Conservation (phyloP, 768 basidiomycete species). For the Mycena maculata region DNA sequence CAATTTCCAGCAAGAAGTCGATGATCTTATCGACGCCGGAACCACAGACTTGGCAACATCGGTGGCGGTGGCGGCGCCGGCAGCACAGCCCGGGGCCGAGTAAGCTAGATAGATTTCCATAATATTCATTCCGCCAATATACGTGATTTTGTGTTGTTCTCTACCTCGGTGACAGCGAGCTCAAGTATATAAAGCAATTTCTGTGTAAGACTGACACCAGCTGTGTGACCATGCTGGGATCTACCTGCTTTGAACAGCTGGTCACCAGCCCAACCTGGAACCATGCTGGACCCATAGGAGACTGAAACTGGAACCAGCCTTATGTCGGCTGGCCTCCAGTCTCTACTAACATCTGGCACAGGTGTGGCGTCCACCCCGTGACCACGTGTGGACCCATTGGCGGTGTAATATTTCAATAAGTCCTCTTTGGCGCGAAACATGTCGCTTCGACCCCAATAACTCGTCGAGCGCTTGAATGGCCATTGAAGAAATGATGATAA, state of each 20-base stretch:
- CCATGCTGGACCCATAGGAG: constrained; percentile 10
- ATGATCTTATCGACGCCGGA: constrained; percentile 10
- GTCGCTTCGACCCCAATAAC: too few species aligned
- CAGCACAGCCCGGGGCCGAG: background rate
- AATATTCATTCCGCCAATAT: background rate
- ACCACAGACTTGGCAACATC: background rate
- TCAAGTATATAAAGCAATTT: background rate
- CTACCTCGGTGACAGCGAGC: background rate
- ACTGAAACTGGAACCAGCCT: constrained; percentile 7
- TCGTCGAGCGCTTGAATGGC: too few species aligned
- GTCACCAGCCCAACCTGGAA: background rate
- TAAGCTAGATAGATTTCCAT: background rate
- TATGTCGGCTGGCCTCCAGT: background rate
- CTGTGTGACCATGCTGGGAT: background rate
- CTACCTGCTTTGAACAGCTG: constrained; percentile 6
- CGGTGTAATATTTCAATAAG: too few species aligned
- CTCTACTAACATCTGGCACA: constrained; percentile 1
- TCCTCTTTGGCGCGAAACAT: too few species aligned
- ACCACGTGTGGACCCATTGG: constrained; percentile 16
- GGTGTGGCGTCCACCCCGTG: constrained; percentile 5
- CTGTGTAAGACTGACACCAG: background rate
- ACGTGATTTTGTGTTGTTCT: background rate
- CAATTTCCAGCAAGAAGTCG: constrained; percentile 2
- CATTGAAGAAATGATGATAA: too few species aligned
- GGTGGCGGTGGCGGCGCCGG: background rate